These are phyloP conservation scores for Pogostemon cablin DNA, from an alignment of 257 asterid genomes.

Conservation along the genomic window DNA sequence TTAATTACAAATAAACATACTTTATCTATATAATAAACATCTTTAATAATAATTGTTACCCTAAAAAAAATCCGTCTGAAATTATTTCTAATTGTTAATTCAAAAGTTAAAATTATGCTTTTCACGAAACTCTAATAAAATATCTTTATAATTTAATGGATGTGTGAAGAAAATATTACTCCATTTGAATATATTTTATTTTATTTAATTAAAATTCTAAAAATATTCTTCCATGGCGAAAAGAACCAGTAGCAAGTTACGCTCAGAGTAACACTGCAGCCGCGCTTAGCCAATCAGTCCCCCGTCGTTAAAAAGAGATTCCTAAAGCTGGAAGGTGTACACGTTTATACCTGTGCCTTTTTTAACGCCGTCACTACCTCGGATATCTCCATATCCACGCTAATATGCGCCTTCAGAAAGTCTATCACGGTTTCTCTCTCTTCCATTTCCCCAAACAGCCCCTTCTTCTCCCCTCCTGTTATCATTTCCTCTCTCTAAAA, in stretches of 20 bases:
- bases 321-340: conserved; percentile 1
- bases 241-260: conserved; percentile 2
- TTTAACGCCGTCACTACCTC: conserved; percentile 40
- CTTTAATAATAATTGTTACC: too few relatives aligned
- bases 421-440: conserved; percentile 52
- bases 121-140: too few relatives aligned
- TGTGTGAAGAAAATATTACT: too few relatives aligned
- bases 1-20: too few relatives aligned
- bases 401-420: conserved; percentile 66
- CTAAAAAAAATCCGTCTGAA: too few relatives aligned
- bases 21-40: too few relatives aligned
- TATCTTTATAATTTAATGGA: too few relatives aligned
- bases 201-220: background rate
- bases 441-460: conserved; percentile 47
- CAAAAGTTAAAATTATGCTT: too few relatives aligned
- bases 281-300: conserved; percentile 43
- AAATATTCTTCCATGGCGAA: background rate
- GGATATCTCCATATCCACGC: conserved; percentile 25
- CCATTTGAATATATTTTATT: background rate
- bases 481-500: conserved; percentile 40
- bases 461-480: conserved; percentile 36
- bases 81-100: too few relatives aligned
- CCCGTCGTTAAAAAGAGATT: conserved; percentile 37
- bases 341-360: conserved; percentile 23
- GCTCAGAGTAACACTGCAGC: conserved; percentile 18